phyloP scores from a whole-genome alignment of 805 yeast species.

The Ogataea trehalophila region DNA sequence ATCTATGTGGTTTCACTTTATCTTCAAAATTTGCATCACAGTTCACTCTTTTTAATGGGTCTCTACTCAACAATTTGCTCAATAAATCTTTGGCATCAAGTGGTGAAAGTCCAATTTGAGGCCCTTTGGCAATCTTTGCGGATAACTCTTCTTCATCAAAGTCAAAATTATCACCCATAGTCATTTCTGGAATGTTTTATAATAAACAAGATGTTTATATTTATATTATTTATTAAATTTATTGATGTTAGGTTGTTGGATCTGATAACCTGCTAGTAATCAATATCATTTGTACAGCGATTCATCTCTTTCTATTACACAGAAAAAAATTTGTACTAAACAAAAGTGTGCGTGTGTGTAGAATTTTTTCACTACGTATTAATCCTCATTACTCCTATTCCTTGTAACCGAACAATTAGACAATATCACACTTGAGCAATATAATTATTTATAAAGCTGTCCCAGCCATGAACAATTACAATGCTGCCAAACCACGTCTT shows the following conservation, averaged over 20 bases:
- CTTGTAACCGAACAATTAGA: no score
- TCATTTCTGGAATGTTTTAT: no score
- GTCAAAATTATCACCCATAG: constrained; percentile 24
- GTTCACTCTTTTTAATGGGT: constrained; percentile 60
- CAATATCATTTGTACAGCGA: no score
- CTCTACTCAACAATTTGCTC: constrained; percentile 59
- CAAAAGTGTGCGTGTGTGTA: no score
- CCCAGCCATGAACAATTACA: constrained; percentile 7
- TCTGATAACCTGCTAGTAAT: no score
- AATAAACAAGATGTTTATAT: no score
- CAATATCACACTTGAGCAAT: background rate
- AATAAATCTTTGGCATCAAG: constrained; percentile 77
- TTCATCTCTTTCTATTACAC: no score
- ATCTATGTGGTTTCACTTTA: constrained; percentile 57
- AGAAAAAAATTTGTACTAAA: no score
- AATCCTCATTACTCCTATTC: no score
- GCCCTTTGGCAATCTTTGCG: constrained; percentile 2
- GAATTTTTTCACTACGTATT: no score
- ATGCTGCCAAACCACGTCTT: constrained; percentile 19
- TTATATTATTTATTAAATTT: no score
- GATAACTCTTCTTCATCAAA: constrained; percentile 27
- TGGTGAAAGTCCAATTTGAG: constrained; percentile 23
- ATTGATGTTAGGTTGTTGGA: no score
- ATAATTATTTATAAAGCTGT: background rate
- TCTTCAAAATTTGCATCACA: constrained; percentile 47